A percentile compares a stretch with the other conserved stretches of the same genome.
These are phyloP conservation scores for Kwoniella dendrophila DNA, from an alignment of 768 basidiomycete species.

Conservation along the genomic window DNA sequence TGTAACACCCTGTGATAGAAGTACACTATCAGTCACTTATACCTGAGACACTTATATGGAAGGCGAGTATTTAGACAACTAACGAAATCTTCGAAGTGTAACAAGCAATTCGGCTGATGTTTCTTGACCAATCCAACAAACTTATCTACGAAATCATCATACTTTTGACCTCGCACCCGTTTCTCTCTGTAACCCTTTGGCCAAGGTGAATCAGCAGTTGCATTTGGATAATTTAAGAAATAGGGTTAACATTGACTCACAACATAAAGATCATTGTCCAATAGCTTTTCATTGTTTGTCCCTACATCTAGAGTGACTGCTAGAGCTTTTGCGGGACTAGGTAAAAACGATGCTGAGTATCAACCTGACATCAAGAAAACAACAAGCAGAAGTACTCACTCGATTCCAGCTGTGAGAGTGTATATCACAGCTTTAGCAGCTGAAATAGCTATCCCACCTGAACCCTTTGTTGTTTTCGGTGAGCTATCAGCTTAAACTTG, in stretches of 20 bases:
- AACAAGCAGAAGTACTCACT: slow-evolving; percentile 30
- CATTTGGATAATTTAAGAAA: not conserved
- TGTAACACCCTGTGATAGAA: slow-evolving; percentile 65
- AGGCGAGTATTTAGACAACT: slow-evolving; percentile 6
- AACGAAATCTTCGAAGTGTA: slow-evolving; percentile 82
- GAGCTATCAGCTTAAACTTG: not conserved
- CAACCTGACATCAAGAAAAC: slow-evolving; percentile 6
- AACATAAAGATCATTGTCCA: slow-evolving; percentile 41
- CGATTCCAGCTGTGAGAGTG: slow-evolving; percentile 57
- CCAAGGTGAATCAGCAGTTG: not conserved
- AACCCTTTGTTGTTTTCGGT: slow-evolving; percentile 28
- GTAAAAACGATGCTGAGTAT: not conserved
- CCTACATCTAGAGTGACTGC: slow-evolving; percentile 57
- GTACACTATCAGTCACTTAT: not conserved
- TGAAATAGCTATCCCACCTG: slow-evolving; percentile 55
- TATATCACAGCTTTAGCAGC: slow-evolving; percentile 73
- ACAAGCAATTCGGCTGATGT: slow-evolving; percentile 66
- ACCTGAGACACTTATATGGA: not conserved
- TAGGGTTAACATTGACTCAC: slow-evolving; percentile 13
- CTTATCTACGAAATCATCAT: slow-evolving; percentile 78
- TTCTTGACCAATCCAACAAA: slow-evolving; percentile 78
- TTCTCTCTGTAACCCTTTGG: slow-evolving; percentile 71
- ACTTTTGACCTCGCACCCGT: slow-evolving; percentile 71
- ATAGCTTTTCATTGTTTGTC: slow-evolving; percentile 54
- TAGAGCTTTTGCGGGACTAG: slow-evolving; percentile 50